Evolutionary conservation across 2,329 filamentous ascomycete species (phyloP).

Genomic region (Bipolaris cookei): DNA sequence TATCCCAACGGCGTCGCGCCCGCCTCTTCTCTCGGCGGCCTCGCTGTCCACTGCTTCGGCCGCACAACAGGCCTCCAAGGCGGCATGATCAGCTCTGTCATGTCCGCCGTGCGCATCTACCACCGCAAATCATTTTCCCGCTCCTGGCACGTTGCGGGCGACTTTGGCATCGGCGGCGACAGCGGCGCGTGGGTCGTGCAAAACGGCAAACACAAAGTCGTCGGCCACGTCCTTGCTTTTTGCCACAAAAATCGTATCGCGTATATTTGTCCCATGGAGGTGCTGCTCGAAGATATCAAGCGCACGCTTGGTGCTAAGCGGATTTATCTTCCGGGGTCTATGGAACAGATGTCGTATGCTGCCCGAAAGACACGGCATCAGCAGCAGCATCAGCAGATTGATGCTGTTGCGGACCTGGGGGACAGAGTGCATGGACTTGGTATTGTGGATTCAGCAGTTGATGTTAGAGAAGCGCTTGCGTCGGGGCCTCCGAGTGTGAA

Average conservation of each 20-base stretch:
- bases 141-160: constrained; percentile 67
- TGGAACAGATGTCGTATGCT: constrained; percentile 33
- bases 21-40: constrained; percentile 69
- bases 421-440: constrained; percentile 39
- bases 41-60: constrained; percentile 85
- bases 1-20: constrained; percentile 66
- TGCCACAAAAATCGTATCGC: constrained; percentile 79
- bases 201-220: constrained; percentile 76
- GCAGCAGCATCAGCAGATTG: neutral
- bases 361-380: constrained; percentile 16
- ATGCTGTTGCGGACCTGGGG: constrained; percentile 31
- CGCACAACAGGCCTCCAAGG: constrained; percentile 83
- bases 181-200: constrained; percentile 93
- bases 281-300: constrained; percentile 83
- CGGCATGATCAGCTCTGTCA: constrained; percentile 76
- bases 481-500: neutral
- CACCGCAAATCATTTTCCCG: constrained; percentile 81
- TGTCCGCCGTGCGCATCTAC: constrained; percentile 86
- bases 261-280: constrained; percentile 95
- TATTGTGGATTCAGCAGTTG: constrained; percentile 38
- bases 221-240: constrained; percentile 90
- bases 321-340: constrained; percentile 71
- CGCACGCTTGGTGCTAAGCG: constrained; percentile 73
- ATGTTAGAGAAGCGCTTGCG: constrained; percentile 17
- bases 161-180: constrained; percentile 79